Base-by-base conservation (phyloP, 345 rosid genomes). In the Gossypium turneri region DNA sequence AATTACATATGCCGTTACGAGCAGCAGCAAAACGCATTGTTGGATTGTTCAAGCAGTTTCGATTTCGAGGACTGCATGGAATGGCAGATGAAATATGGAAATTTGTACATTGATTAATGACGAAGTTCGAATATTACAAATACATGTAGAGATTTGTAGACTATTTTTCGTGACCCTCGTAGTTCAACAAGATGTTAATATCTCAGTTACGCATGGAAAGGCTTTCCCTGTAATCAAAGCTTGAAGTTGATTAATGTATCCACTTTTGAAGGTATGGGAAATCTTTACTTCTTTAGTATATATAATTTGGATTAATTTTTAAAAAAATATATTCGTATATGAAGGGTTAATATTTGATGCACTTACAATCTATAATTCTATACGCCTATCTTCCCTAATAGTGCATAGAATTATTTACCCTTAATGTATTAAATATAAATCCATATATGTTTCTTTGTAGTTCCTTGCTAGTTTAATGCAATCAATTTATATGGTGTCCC, bases 21-120 rank as follows among this genome's bases (percentile, higher is more conserved):
- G 78, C 95, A 86, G 52, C 98, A 94, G 75, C 97, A 90, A 74
- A 92, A 90, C 43, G 97, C 94, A 1, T 79, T 92, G 71, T 56
- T 90, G 80, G 98, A 94, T 75, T 94, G 97, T 59, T 90, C 93
- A 0, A 94, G 98, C 82, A 94, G 98, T 81, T 92, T 94, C 53
- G 98, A 94, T 88, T 90, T 86, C 72, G 97, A 90, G 78, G 97
- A 88, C 78, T 94, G 97, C 75, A 78, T 90, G 84, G 91, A 92
- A 79, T 92, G 98, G 97, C 97, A 92, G 67, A 74, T 85, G 79
- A 94, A 92, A 78, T 87, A 78, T 59, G 77, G 86, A 55, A 79
- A 83, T 73, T 77, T 84, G 50, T 85, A 75, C 56, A 68, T 79
- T 29, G 74, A 81, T 75, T 84, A 81, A 83, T 78, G 58, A 56